Conservation (phyloP, 129 eudicot genomes). For the Lactuca saligna region DNA sequence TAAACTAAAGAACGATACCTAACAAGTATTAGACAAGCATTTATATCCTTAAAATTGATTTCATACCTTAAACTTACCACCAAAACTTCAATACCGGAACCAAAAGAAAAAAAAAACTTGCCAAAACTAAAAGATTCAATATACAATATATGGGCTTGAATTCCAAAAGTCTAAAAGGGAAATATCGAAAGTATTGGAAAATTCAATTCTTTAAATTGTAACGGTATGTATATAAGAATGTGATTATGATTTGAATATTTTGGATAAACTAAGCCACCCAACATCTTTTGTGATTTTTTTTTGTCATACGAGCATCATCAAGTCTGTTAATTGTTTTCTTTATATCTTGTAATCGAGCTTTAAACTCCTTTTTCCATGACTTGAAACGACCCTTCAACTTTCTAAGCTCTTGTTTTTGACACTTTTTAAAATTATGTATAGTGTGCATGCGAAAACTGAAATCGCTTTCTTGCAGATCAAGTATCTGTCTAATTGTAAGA, state of each 20-base stretch:
- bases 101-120: no score
- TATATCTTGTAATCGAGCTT: slow-evolving; percentile 44
- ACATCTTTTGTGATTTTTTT: slow-evolving; percentile 44
- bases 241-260: not conserved
- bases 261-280: slow-evolving; percentile 14
- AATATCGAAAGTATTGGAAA: no score
- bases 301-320: slow-evolving; percentile 29
- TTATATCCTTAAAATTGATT: no score
- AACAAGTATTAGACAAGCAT: no score
- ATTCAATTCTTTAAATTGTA: not conserved
- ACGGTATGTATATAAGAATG: not conserved
- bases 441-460: not conserved
- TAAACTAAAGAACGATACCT: no score
- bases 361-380: slow-evolving; percentile 75
- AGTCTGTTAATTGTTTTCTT: slow-evolving; percentile 41
- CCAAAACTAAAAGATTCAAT: no score
- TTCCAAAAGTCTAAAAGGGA: no score
- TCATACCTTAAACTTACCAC: no score
- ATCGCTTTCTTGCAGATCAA: slow-evolving; percentile 25
- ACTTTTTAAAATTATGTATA: slow-evolving; percentile 9
- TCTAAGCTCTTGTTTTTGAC: slow-evolving; percentile 44
- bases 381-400: slow-evolving; percentile 49
- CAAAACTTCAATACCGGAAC: no score
- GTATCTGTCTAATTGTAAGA: slow-evolving; percentile 32
- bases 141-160: no score